Evolutionary conservation across 495 filamentous ascomycete species (phyloP).

Genomic region (Ramalina intermedia): DNA sequence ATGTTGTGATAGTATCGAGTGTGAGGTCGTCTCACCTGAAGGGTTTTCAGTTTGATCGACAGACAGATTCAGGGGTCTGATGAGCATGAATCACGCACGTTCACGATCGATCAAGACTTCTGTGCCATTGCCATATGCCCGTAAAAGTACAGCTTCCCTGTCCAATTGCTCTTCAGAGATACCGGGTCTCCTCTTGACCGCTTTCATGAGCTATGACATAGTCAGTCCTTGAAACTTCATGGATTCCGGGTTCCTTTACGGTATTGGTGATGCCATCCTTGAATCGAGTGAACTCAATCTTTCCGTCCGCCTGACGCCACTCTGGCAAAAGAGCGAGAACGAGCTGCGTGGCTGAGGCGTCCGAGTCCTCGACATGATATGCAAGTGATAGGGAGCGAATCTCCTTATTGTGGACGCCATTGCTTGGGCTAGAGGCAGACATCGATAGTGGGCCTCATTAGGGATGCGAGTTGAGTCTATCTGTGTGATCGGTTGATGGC

Average conservation of each 20-base stretch:
- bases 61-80: neutral
- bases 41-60: neutral
- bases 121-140: conserved; percentile 89
- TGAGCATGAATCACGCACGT: conserved; percentile 40
- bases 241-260: conserved; percentile 29
- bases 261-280: conserved; percentile 98
- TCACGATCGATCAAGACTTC: conserved; percentile 93
- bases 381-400: conserved; percentile 52
- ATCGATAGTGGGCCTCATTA: neutral
- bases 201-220: conserved; percentile 55
- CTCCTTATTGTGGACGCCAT: conserved; percentile 2
- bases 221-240: conserved; percentile 1
- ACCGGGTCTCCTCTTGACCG: conserved; percentile 66
- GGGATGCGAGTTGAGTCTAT: neutral
- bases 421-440: conserved; percentile 1
- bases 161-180: conserved; percentile 66
- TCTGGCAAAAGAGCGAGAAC: conserved; percentile 68
- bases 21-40: conserved; percentile 53
- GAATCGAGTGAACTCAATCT: conserved; percentile 80
- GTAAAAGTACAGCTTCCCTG: conserved; percentile 73
- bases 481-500: too few species aligned
- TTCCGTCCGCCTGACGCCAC: conserved; percentile 60
- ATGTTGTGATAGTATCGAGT: conserved; percentile 60
- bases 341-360: conserved; percentile 61
- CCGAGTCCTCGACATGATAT: conserved; percentile 61